Percentiles rank a stretch among this genome's conserved stretches.
phyloP scores from a whole-genome alignment of 495 filamentous ascomycete species.

The Xanthoparmelia taractica region DNA sequence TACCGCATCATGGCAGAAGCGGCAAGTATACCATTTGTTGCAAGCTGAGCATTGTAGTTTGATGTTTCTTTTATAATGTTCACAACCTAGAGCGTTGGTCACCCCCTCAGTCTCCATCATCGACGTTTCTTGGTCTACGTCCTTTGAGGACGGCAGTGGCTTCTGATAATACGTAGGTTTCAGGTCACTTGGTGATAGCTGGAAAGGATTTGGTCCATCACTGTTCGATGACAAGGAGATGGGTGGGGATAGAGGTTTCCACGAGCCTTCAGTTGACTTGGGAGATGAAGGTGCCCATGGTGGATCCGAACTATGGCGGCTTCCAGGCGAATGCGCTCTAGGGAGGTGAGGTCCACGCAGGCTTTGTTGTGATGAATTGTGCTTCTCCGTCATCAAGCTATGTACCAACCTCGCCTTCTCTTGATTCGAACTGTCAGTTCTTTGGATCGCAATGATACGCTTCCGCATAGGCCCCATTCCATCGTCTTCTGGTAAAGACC shows the following conservation, averaged over 20 bases:
- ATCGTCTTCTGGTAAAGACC: slow-evolving; percentile 77
- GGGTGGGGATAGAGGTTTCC: slow-evolving; percentile 30
- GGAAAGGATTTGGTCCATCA: slow-evolving; percentile 48
- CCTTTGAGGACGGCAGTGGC: slow-evolving; percentile 32
- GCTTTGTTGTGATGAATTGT: slow-evolving; percentile 44
- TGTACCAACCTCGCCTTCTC: slow-evolving; percentile 85
- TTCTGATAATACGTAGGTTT: slow-evolving; percentile 59
- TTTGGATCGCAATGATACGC: slow-evolving; percentile 70
- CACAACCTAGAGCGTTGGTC: slow-evolving; percentile 59
- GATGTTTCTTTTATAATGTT: slow-evolving; percentile 91
- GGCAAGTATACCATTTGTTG: slow-evolving; percentile 87
- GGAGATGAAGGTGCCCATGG: slow-evolving; percentile 33
- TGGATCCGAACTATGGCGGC: slow-evolving; percentile 33
- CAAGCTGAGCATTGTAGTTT: slow-evolving; percentile 90
- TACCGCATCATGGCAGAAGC: slow-evolving; percentile 84
- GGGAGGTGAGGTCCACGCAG: slow-evolving; percentile 28
- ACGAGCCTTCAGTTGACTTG: slow-evolving; percentile 27
- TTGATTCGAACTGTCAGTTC: slow-evolving; percentile 51
- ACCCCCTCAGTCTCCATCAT: slow-evolving; percentile 29
- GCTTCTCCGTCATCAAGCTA: slow-evolving; percentile 70
- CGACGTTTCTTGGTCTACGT: slow-evolving; percentile 39
- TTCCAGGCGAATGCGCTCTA: slow-evolving; percentile 31
- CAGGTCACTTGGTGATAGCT: slow-evolving; percentile 64
- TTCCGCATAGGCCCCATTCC: slow-evolving; percentile 71
- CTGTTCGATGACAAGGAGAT: slow-evolving; percentile 30